Evolutionary conservation across 78 protist genomes (phyloP).

Genomic region (Pelomyxa schiedti): DNA sequence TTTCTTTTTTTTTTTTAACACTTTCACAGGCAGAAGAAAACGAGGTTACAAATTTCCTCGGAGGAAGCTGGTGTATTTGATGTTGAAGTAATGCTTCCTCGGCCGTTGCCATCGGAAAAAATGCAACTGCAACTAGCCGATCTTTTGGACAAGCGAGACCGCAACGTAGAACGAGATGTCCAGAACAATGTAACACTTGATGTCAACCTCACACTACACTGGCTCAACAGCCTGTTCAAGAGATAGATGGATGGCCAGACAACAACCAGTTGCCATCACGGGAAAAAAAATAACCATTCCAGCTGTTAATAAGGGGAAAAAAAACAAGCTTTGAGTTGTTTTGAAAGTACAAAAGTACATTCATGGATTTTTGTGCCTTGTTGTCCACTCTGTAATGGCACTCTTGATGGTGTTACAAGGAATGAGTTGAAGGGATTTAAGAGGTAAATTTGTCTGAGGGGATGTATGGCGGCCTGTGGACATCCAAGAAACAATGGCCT

Average conservation of each 20-base stretch:
- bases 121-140: constrained; percentile 19
- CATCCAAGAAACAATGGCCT: constrained; percentile 36
- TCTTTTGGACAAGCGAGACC: constrained; percentile 38
- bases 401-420: constrained; percentile 2
- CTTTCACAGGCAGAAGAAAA: constrained; percentile 25
- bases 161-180: constrained; percentile 10
- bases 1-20: background rate
- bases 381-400: background rate
- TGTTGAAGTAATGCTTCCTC: constrained; percentile 53
- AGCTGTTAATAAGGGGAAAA: no score
- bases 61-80: constrained; percentile 59
- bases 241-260: constrained; percentile 12
- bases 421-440: background rate
- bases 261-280: no score
- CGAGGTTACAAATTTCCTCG: constrained; percentile 43
- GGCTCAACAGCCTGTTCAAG: constrained; percentile 42
- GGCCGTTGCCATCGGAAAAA: constrained; percentile 33
- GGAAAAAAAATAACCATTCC: no score
- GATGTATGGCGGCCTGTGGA: constrained; percentile 3
- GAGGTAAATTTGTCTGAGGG: constrained; percentile 7
- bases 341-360: no score
- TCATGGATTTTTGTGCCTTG: no score
- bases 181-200: constrained; percentile 54
- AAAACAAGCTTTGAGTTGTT: no score
- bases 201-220: constrained; percentile 57